Conservation (phyloP, 2,329 filamentous ascomycete species). For the Fusarium sambucinum region DNA sequence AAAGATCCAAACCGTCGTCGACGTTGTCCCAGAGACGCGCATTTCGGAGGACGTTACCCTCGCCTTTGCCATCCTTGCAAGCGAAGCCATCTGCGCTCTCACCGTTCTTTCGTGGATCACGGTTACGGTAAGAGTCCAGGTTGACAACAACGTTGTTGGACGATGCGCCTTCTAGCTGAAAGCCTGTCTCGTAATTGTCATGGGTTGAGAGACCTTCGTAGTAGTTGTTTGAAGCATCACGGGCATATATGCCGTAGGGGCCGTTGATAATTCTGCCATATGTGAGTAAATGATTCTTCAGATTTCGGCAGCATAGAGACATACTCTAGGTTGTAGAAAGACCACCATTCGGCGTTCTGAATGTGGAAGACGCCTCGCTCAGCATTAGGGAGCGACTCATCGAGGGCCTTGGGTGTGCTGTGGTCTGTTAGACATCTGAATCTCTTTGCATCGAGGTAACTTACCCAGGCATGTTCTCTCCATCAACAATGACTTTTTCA, state of each 20-base stretch:
- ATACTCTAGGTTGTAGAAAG: conserved; percentile 55
- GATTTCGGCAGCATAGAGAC: fast-evolving
- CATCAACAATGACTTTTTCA: conserved; percentile 61
- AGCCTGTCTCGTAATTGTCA: conserved; percentile 56
- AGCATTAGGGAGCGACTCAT: conserved; percentile 53
- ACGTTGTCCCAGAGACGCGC: conserved; percentile 64
- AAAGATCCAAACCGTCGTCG: conserved; percentile 57
- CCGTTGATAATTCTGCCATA: conserved; percentile 50
- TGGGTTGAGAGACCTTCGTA: conserved; percentile 54
- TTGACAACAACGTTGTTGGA: conserved; percentile 57
- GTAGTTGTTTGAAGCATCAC: conserved; percentile 54
- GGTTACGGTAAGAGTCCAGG: conserved; percentile 59
- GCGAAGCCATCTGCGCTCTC: conserved; percentile 64
- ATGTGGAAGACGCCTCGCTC: conserved; percentile 63
- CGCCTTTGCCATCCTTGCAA: conserved; percentile 60
- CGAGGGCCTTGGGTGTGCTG: conserved; percentile 58
- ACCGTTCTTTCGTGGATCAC: conserved; percentile 63
- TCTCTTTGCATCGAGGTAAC: fast-evolving
- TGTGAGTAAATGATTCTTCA: background rate
- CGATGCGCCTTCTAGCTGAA: conserved; percentile 52
- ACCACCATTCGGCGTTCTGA: conserved; percentile 59
- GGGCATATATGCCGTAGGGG: conserved; percentile 54
- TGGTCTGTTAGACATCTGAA: conserved; percentile 33
- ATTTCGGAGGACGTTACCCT: conserved; percentile 59
- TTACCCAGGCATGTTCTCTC: conserved; percentile 52